Percentiles rank a stretch among this genome's conserved stretches.
These are phyloP conservation scores for Crithidia thermophila DNA, from an alignment of 208 protist genomes.

Conservation along the genomic window DNA sequence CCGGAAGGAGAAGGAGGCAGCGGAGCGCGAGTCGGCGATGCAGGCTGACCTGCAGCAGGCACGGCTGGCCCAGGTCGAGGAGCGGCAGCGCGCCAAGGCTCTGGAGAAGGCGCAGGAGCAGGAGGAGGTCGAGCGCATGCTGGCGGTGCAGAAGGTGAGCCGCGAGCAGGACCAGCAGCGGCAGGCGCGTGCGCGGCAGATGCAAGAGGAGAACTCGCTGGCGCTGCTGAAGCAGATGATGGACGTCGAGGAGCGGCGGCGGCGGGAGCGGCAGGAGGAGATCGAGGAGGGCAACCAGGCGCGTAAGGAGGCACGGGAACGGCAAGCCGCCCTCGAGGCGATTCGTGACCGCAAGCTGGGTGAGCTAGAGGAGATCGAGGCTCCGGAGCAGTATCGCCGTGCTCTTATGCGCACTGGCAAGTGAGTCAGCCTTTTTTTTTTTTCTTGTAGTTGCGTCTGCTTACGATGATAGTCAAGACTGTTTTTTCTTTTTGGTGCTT, in stretches of 20 bases:
- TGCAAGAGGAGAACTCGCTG: constrained; percentile 84
- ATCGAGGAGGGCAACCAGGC: constrained; percentile 90
- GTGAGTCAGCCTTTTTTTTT: background rate
- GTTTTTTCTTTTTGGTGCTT: background rate
- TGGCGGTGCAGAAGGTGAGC: constrained; percentile 84
- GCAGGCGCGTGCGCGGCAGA: constrained; percentile 51
- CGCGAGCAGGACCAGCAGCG: constrained; percentile 75
- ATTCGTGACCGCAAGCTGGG: constrained; percentile 84
- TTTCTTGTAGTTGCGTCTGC: background rate
- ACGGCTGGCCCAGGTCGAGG: constrained; percentile 83
- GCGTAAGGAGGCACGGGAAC: constrained; percentile 68
- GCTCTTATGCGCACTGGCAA: constrained; percentile 65
- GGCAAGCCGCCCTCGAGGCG: constrained; percentile 83
- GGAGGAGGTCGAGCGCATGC: constrained; percentile 88
- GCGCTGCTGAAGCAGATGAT: constrained; percentile 91
- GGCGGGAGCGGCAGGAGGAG: constrained; percentile 84
- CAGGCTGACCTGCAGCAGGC: constrained; percentile 76
- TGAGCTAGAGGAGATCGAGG: constrained; percentile 75
- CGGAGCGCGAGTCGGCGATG: constrained; percentile 56
- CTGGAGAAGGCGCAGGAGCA: constrained; percentile 63
- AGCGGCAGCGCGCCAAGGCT: constrained; percentile 68
- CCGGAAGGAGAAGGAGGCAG: constrained; percentile 81
- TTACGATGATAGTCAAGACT: too few relatives aligned
- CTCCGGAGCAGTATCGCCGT: constrained; percentile 81
- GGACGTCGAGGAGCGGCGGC: constrained; percentile 89